Percentiles rank a stretch among this genome's conserved stretches.
phyloP scores from a whole-genome alignment of 495 filamentous ascomycete species.

The Penicillium argentinense region DNA sequence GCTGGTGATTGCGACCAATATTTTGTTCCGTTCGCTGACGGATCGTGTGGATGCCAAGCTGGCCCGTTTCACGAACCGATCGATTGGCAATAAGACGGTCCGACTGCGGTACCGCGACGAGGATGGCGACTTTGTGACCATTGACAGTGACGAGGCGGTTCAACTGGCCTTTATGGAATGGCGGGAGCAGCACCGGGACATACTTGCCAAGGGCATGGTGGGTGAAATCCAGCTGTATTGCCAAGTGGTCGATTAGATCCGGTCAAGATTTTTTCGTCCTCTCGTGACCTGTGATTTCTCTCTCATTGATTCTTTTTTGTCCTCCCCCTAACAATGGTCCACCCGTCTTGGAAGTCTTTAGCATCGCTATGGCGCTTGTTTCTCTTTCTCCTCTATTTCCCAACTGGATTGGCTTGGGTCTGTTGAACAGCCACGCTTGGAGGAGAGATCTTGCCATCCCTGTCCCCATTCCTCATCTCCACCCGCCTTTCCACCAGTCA shows the following conservation, averaged over 20 bases:
- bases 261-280: constrained; percentile 5
- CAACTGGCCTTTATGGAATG: constrained; percentile 91
- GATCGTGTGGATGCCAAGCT: constrained; percentile 98
- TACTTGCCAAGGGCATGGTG: constrained; percentile 62
- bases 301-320: constrained; percentile 9
- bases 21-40: constrained; percentile 85
- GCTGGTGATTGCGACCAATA: constrained; percentile 88
- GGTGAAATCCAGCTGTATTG: constrained; percentile 85
- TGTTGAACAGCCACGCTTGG: constrained; percentile 22
- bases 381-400: constrained; percentile 11
- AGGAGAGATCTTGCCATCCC: constrained; percentile 18
- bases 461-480: constrained; percentile 14
- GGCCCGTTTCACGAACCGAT: constrained; percentile 74
- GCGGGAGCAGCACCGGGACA: constrained; percentile 70
- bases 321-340: constrained; percentile 5
- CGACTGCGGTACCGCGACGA: constrained; percentile 89
- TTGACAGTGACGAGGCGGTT: constrained; percentile 92
- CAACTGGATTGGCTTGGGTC: constrained; percentile 36
- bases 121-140: constrained; percentile 88
- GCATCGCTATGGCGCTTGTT: constrained; percentile 20
- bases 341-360: constrained; percentile 6
- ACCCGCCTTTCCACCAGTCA: too few relatives aligned
- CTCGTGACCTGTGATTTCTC: neutral
- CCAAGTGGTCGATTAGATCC: constrained; percentile 45
- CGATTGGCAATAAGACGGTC: constrained; percentile 73